These are phyloP conservation scores for Geum urbanum DNA, from an alignment of 306 rosid species.

Conservation along the genomic window DNA sequence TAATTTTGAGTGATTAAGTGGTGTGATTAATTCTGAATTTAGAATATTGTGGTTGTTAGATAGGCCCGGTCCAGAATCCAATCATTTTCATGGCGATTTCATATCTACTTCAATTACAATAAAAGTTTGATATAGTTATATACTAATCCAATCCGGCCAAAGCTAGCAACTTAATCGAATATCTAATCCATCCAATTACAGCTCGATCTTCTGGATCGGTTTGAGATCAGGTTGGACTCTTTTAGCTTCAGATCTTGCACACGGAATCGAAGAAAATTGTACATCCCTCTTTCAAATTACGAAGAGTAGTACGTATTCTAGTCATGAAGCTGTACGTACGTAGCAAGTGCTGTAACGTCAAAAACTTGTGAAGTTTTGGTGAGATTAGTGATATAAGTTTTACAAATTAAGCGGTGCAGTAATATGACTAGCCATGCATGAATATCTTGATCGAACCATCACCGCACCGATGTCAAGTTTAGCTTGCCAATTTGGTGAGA, in stretches of 20 bases:
- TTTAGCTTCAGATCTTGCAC: not conserved
- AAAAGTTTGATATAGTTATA: not conserved
- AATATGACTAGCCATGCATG: no score
- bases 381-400: no score
- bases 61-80: not conserved
- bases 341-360: no score
- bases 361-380: no score
- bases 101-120: not conserved
- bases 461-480: no score
- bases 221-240: not conserved
- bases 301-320: not conserved
- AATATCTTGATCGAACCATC: no score
- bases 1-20: not conserved
- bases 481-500: no score
- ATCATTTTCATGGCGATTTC: not conserved
- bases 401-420: no score
- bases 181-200: not conserved
- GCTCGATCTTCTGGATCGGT: not conserved
- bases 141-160: not conserved
- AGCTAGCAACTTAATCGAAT: not conserved
- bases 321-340: no score
- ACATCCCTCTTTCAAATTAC: not conserved
- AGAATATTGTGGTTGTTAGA: not conserved
- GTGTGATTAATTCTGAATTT: not conserved
- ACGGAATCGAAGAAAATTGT: not conserved